Evolutionary conservation across 441 rosid genomes (phyloP), one percentile per base, ranked within the genome.

Genomic region (Eruca vesicaria): DNA sequence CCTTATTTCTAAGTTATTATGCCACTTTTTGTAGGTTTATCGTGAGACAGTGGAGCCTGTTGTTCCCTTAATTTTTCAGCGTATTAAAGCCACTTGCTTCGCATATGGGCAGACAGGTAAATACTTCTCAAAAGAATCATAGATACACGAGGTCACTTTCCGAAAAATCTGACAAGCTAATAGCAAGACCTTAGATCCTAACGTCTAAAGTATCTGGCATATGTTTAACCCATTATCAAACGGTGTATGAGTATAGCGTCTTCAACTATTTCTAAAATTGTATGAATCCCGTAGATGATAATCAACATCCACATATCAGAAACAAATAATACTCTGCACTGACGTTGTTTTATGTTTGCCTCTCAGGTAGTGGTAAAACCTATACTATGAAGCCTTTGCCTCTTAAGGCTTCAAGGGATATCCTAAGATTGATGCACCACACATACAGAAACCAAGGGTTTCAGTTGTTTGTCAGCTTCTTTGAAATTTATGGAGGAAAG

Each of bases 71-170:
- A 93, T 93, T 63, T 93, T 93, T 75, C 85, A 88, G 52, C 83
- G 90, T 64, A 93, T 93, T 50, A 93, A 93, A 81, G 98, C 92
- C 68, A 91, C 97, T 58, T 93, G 96, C 86, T 91, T 93, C 81
- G 97, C 96, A n/a, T 93, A 93, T 79, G 96, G 98, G 70, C 97
- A 93, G 81, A 91, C 98, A 82, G 97, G 98, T 80, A 76, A 75
- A 41, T 52, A 16, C 18, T 71, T 9, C 28, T 63, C 20, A 14
- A 35, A 21, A 8, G 36, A 52, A 72, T 29, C 73, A 59, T 78
- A 61, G 64, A 66, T 35, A n/a, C n/a, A n/a, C n/a, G n/a, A n/a
- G n/a, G n/a, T n/a, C n/a, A n/a, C 48, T 53, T 43, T 41, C 61
- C 19, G 1, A 23, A 62, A 61, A 56, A 31, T 55, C 14, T 69